These are phyloP conservation scores for Vaccinium myrtillus DNA, from an alignment of 148 eudicot genomes.

Conservation along the genomic window DNA sequence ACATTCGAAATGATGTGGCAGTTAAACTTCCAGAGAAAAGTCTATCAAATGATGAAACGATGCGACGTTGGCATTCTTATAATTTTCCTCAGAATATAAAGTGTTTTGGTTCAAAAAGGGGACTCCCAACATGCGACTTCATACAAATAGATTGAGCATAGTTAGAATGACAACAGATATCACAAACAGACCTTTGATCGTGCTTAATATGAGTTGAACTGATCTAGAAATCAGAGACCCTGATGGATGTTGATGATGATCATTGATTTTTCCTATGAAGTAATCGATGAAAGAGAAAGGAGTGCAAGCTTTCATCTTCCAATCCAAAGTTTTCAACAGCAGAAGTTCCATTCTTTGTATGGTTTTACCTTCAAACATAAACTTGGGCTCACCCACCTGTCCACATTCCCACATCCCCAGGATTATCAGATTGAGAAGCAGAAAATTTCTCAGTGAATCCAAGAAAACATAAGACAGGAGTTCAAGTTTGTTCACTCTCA, in stretches of 20 bases:
- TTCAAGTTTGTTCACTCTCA: too few relatives aligned
- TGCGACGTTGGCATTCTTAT: neutral
- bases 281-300: constrained; percentile 72
- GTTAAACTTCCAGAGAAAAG: too few relatives aligned
- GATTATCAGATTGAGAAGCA: neutral
- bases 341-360: constrained; percentile 84
- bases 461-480: neutral
- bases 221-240: constrained; percentile 46
- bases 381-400: constrained; percentile 72
- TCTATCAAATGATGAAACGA: neutral
- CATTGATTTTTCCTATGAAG: constrained; percentile 37
- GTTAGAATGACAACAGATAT: neutral
- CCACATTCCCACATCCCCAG: constrained; percentile 19
- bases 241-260: constrained; percentile 24
- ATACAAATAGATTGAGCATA: neutral
- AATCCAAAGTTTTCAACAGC: constrained; percentile 62
- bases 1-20: neutral
- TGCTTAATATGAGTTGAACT: constrained; percentile 53
- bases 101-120: neutral
- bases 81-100: neutral
- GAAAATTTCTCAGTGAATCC: neutral
- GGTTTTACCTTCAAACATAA: constrained; percentile 72
- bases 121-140: neutral
- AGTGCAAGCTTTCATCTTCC: constrained; percentile 75
- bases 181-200: constrained; percentile 48